Percentiles rank a stretch among this genome's conserved stretches.
These are phyloP conservation scores for Pouteria glomerata DNA, from an alignment of 148 eudicot genomes.

Conservation along the genomic window DNA sequence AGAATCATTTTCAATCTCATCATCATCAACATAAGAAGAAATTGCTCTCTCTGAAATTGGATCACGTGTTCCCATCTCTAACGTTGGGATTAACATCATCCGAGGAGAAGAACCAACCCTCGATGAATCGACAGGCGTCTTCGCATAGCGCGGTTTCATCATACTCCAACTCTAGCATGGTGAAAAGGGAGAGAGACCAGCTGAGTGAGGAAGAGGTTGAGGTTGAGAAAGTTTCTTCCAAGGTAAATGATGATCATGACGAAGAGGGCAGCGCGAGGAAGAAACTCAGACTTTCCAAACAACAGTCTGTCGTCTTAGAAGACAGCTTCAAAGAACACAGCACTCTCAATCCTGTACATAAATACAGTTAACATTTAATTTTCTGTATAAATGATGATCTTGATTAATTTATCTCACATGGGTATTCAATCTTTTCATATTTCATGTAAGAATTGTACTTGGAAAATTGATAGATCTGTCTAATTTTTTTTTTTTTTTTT, in stretches of 20 bases:
- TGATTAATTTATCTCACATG: not conserved
- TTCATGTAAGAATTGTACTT: not conserved
- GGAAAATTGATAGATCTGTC: too few species aligned
- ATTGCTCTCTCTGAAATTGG: not conserved
- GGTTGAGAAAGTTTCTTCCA: conserved; percentile 3
- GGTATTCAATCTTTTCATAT: not conserved
- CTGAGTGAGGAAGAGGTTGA: conserved; percentile 11
- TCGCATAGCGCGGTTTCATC: conserved; percentile 10
- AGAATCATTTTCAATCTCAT: not conserved
- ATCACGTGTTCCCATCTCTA: conserved; percentile 6
- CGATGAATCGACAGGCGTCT: not conserved
- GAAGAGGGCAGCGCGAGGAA: conserved; percentile 30
- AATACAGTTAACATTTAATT: not conserved
- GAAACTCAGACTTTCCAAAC: conserved; percentile 33
- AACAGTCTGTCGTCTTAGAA: conserved; percentile 30
- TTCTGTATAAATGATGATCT: not conserved
- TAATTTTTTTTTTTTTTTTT: too few species aligned
- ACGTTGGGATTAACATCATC: conserved; percentile 8
- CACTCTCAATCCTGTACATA: conserved; percentile 35
- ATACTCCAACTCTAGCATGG: conserved; percentile 11
- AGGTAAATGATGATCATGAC: conserved; percentile 15
- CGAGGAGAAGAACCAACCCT: not conserved
- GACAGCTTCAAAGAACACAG: conserved; percentile 34
- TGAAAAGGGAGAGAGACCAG: conserved; percentile 22
- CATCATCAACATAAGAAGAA: conserved; percentile 5